Evolutionary conservation across 2,329 filamentous ascomycete species (phyloP).

Genomic region (Cercospora zeina): DNA sequence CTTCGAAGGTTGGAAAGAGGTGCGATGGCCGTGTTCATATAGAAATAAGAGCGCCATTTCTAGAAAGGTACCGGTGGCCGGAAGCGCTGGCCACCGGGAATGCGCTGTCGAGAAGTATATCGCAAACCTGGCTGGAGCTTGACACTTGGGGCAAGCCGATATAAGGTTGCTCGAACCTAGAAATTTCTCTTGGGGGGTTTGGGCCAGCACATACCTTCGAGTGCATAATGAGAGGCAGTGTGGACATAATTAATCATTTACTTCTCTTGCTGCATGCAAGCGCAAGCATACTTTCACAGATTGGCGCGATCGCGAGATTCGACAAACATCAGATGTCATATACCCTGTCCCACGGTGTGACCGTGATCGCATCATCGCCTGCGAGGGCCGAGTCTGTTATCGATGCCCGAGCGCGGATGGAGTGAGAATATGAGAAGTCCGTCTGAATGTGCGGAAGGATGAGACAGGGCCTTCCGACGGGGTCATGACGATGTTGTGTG

Average conservation of each 20-base stretch:
- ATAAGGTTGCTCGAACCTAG: constrained; percentile 4
- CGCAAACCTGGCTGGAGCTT: not conserved
- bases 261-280: not conserved
- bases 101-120: not conserved
- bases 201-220: not conserved
- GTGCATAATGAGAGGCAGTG: not conserved
- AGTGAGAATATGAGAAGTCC: not conserved
- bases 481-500: not conserved
- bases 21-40: not conserved
- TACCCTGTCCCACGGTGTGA: not conserved
- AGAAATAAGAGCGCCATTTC: not conserved
- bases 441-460: not conserved
- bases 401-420: not conserved
- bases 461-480: not conserved
- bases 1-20: not conserved
- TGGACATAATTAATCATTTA: not conserved
- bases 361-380: not conserved
- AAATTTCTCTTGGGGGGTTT: not conserved
- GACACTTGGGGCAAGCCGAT: not conserved
- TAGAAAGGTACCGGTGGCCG: not conserved
- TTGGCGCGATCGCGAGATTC: not conserved
- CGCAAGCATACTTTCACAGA: not conserved
- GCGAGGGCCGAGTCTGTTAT: not conserved
- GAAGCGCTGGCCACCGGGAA: not conserved
- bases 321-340: not conserved